Evolutionary conservation across 371 early-diverging fungal genomes (phyloP).

Genomic region (Agmasoma carcini): DNA sequence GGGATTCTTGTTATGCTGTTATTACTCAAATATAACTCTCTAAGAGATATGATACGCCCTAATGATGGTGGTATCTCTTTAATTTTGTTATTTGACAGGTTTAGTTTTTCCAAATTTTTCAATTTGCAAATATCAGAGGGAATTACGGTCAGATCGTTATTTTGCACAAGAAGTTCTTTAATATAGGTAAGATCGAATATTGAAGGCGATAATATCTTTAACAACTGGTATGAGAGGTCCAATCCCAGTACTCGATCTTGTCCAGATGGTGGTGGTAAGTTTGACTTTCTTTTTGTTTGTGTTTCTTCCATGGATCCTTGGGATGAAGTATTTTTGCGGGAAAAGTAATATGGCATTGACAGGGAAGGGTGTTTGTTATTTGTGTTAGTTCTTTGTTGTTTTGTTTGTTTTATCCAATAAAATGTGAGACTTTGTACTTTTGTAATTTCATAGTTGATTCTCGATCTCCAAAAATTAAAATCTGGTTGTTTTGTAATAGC

Average conservation of each 20-base stretch:
- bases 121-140: slow-evolving; percentile 47
- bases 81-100: slow-evolving; percentile 65
- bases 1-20: slow-evolving; percentile 74
- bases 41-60: slow-evolving; percentile 64
- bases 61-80: slow-evolving; percentile 69
- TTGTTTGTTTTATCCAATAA: no score
- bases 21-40: slow-evolving; percentile 74
- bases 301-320: slow-evolving; percentile 19
- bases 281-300: slow-evolving; percentile 13
- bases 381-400: no score
- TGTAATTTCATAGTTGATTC: no score
- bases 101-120: slow-evolving; percentile 41
- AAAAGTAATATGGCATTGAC: no score
- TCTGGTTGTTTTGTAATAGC: no score
- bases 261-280: not conserved
- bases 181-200: slow-evolving; percentile 37
- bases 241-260: slow-evolving; percentile 36
- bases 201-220: slow-evolving; percentile 41
- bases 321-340: not conserved
- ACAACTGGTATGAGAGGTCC: slow-evolving; percentile 48
- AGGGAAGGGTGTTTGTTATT: no score
- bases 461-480: no score
- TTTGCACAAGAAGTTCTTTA: slow-evolving; percentile 37
- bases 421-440: no score
- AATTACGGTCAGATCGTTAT: slow-evolving; percentile 46